Base-by-base conservation (phyloP, 106 monocot genomes). In the Chionographis japonica region DNA sequence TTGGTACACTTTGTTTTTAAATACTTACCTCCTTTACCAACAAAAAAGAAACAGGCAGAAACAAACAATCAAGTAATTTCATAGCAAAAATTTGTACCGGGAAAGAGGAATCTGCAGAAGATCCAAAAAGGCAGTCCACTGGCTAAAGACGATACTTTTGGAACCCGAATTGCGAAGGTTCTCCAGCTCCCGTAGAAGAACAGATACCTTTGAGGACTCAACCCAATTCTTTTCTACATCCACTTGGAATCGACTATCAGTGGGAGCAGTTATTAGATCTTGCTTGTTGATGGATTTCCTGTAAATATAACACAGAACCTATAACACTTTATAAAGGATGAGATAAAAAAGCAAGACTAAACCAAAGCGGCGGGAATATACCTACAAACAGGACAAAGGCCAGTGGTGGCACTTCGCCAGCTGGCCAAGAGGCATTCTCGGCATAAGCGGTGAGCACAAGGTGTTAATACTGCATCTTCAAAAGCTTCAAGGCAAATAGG, bases 101-200 rank as follows among this genome's bases (percentile, higher is more conserved):
- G 88, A 86, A 74, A 97, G 86, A 63, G 95, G 89, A 40, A 97
- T 83, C 60, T 94, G 74, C 19, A 94, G 82, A 62, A 94, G 88
- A 80, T 94, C 94, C 67, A 95, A 70, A 81, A 95, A 95, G n/a
- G 86, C 86, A 78, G 95, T 92, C 95, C 95, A 97, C 59, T 97
- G 95, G 80, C 92, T 97, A 66, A 97, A 97, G n/a, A 97, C 66
- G 42, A 97, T 97, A 68, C 92, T 92, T 73, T 97, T 97, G n/a
- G 86, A 92, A 46, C 88, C 86, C 40, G 74, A 76, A 63, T 15
- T 62, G 9, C 79, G 71, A 68, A 89, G 77, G 15, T 69, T 75
- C 72, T 89, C 86, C 18, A 97, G 74, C 66, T 92, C 92, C 20
- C 79, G 74, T 13, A 97, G 68, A 52, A 97, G 92, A 41, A 74